Conservation (phyloP, 306 rosid species). For the Prinsepia uniflora region DNA sequence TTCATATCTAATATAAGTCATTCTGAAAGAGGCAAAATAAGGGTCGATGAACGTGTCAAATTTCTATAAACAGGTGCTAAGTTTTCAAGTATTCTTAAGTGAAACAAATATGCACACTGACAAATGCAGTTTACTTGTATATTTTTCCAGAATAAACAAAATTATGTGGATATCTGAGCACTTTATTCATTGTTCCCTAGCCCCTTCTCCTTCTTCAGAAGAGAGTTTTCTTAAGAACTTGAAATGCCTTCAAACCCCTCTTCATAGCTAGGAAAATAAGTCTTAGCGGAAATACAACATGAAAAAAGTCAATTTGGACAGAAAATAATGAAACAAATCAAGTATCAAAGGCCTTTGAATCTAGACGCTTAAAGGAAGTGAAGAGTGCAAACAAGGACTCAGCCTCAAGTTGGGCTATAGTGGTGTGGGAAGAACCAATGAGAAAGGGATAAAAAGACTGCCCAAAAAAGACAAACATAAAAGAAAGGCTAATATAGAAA, state of each 20-base stretch:
- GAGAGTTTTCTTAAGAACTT: neutral
- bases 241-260: neutral
- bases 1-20: neutral
- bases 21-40: neutral
- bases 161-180: neutral
- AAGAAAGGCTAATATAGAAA: neutral
- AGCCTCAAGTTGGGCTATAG: neutral
- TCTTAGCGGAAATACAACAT: neutral
- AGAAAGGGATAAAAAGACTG: neutral
- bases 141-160: neutral
- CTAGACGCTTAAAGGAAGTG: neutral
- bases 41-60: neutral
- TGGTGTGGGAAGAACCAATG: neutral
- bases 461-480: neutral
- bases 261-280: neutral
- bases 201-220: neutral
- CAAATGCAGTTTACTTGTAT: constrained; percentile 3
- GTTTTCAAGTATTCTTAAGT: neutral
- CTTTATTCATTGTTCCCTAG: neutral
- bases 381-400: too few species aligned
- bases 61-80: neutral
- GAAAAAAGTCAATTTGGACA: neutral
- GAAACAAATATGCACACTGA: neutral
- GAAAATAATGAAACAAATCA: neutral
- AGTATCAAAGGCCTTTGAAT: neutral